Evolutionary conservation across 1,284 basidiomycete species (phyloP), one percentile per base, ranked within the genome.

Genomic region (Neotropicomus parvogracilis): DNA sequence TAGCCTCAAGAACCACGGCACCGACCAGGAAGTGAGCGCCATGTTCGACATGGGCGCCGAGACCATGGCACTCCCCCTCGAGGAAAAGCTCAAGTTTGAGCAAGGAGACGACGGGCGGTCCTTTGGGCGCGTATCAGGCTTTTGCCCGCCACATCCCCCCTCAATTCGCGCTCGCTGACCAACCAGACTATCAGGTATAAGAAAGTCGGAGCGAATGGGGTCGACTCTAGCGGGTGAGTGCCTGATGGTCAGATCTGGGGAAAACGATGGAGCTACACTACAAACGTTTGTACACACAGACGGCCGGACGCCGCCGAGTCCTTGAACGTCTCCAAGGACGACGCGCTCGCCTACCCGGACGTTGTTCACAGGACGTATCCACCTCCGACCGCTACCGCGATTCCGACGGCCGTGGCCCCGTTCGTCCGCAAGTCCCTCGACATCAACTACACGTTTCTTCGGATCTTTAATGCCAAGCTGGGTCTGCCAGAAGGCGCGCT

Each of bases 321-420:
- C 64, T 68, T 86, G 52, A 85, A 86, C 56, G 64, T 86, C 19
- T 68, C 84, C 0, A 81, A 83, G 58, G 82, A 87, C 57, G 84
- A 87, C 52, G 79, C 72, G 0, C 59, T 85, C 0, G 72, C 79
- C 0, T 85, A 73, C 66, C 83, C 83, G 0, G 53, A 65, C 1
- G 65, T 73, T 21, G 71, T 70, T 9, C 73, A 77, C 31, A 75
- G 82, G 19, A 67, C 69, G 0, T 86, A 85, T 56, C 83, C 83
- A 0, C 57, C 63, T 0, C 72, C 76, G 0, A 77, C 80, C 14
- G 74, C 77, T 29, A 68, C 66, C 5, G 70, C 70, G 19, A 83
- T 83, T 74, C 65, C 71, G 20, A 65, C 68, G 2, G 71, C 70
- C 2, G 68, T 85, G 20, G 54, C 55, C 1, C 78, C 83, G 0